These are phyloP conservation scores for Lentinula boryana DNA, from an alignment of 768 basidiomycete genomes.

Conservation along the genomic window DNA sequence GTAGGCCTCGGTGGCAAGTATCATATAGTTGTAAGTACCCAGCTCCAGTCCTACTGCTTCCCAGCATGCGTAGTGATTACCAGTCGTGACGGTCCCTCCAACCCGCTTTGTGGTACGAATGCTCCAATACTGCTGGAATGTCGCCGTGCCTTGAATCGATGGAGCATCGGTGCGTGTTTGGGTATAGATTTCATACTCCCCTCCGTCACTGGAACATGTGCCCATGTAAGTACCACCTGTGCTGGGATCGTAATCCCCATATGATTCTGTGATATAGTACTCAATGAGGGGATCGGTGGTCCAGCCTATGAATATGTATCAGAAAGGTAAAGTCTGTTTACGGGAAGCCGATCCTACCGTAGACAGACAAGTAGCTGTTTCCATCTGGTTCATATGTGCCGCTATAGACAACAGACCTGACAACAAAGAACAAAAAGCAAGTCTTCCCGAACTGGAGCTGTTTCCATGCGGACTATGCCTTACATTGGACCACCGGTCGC, in stretches of 20 bases:
- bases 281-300: conserved; percentile 39
- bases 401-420: conserved; percentile 30
- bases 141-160: conserved; percentile 35
- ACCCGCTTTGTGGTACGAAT: conserved; percentile 31
- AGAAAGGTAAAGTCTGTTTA: too few relatives aligned
- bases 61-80: conserved; percentile 42
- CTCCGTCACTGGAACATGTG: conserved; percentile 11
- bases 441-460: neutral
- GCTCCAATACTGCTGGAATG: conserved; percentile 43
- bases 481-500: neutral
- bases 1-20: conserved; percentile 42
- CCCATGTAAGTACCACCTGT: conserved; percentile 25
- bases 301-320: conserved; percentile 22
- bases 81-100: conserved; percentile 27
- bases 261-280: conserved; percentile 41
- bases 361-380: conserved; percentile 35
- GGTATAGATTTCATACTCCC: conserved; percentile 32
- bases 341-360: conserved; percentile 9
- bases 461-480: neutral
- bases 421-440: neutral
- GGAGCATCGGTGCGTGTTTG: conserved; percentile 31
- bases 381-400: conserved; percentile 31
- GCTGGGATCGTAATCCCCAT: conserved; percentile 34
- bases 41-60: conserved; percentile 28
- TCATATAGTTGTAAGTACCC: conserved; percentile 38